Conservation (phyloP, 176 grass and related monocot genomes). For the Tuctoria greenei region DNA sequence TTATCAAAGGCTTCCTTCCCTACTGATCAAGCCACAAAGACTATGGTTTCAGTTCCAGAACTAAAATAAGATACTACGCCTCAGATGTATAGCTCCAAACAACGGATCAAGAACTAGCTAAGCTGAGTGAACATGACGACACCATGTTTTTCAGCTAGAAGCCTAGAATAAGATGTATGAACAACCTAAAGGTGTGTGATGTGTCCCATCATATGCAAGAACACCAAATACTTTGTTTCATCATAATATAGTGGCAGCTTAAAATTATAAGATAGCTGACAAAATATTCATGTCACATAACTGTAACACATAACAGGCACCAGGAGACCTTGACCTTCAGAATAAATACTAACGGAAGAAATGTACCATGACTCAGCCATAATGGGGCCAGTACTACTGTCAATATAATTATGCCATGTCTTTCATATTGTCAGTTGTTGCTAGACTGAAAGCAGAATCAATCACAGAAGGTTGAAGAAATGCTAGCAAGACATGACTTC, state of each 20-base stretch:
- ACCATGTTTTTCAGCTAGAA: neutral
- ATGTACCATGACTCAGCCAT: neutral
- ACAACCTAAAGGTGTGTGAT: neutral
- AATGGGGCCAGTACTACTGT: neutral
- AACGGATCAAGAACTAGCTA: neutral
- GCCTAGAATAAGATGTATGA: neutral
- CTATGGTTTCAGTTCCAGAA: constrained; percentile 1
- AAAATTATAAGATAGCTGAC: neutral
- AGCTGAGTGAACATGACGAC: neutral
- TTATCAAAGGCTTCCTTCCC: too few species aligned
- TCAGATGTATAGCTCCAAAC: constrained; percentile 11
- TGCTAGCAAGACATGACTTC: constrained; percentile 13
- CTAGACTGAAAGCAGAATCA: constrained; percentile 21
- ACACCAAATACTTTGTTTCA: neutral
- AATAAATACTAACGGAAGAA: neutral
- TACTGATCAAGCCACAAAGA: neutral
- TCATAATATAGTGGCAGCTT: neutral
- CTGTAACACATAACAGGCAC: constrained; percentile 18
- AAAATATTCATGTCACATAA: neutral
- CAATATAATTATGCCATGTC: constrained; percentile 22
- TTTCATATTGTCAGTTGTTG: constrained; percentile 30
- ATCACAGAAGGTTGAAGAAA: constrained; percentile 19
- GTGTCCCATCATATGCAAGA: neutral
- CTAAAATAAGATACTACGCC: neutral
- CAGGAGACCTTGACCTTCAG: neutral